These are phyloP conservation scores for Geotrichum reessii DNA, from an alignment of 1,139 yeast genomes.

Conservation along the genomic window DNA sequence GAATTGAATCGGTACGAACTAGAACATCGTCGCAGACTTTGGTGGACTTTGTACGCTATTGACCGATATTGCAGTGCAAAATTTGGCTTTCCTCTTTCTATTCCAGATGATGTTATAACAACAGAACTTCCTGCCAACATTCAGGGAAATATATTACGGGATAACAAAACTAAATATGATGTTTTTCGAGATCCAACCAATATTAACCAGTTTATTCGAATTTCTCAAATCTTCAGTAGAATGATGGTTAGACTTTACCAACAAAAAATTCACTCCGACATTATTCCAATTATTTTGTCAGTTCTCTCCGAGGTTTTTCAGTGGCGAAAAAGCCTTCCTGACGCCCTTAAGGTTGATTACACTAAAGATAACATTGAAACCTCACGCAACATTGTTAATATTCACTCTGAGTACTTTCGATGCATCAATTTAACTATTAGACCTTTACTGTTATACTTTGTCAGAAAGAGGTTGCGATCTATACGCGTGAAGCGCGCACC, in stretches of 20 bases:
- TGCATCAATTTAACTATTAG: conserved; percentile 80
- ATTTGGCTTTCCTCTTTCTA: conserved; percentile 74
- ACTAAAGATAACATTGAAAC: conserved; percentile 46
- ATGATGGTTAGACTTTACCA: conserved; percentile 69
- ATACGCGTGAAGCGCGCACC: conserved; percentile 48
- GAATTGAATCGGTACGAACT: conserved; percentile 21
- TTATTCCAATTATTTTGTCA: conserved; percentile 67
- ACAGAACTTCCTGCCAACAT: conserved; percentile 64
- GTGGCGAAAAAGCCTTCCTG: conserved; percentile 67
- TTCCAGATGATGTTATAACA: conserved; percentile 72
- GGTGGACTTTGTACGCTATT: conserved; percentile 92
- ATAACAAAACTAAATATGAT: conserved; percentile 42
- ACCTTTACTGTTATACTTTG: conserved; percentile 74
- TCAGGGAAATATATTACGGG: conserved; percentile 50
- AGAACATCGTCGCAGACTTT: conserved; percentile 77
- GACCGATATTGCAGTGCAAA: conserved; percentile 82
- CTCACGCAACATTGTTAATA: conserved; percentile 64
- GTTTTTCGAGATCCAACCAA: conserved; percentile 78
- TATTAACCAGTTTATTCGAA: conserved; percentile 70
- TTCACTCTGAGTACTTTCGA: conserved; percentile 81
- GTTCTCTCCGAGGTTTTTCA: conserved; percentile 61
- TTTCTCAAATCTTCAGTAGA: conserved; percentile 73
- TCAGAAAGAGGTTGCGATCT: conserved; percentile 58
- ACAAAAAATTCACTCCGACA: conserved; percentile 54
- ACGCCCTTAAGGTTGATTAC: conserved; percentile 59